phyloP scores from a whole-genome alignment of 106 monocot genomes.

The Hemerocallis citrina region DNA sequence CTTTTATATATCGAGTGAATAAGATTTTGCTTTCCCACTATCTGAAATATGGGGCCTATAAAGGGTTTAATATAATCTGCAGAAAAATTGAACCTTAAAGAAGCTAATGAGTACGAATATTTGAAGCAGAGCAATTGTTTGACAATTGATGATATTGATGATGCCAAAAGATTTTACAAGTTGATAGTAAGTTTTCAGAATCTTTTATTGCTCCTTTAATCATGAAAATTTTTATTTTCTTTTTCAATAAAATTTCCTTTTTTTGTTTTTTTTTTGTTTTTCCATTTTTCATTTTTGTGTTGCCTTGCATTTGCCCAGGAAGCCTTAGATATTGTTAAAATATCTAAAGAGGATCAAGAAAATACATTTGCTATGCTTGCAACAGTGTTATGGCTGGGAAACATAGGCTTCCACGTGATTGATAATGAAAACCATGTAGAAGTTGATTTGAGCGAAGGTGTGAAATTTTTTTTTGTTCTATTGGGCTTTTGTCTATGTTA shows the following conservation, averaged over 20 bases:
- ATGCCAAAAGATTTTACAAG: constrained; percentile 37
- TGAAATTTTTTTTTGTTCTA: not conserved
- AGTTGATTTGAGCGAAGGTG: constrained; percentile 41
- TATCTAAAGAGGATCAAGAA: constrained; percentile 42
- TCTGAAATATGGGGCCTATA: not conserved
- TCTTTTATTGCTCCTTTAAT: too few relatives aligned
- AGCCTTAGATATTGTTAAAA: constrained; percentile 36
- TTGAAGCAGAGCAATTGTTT: constrained; percentile 45
- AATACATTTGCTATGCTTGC: constrained; percentile 43
- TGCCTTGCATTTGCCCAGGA: constrained; percentile 17
- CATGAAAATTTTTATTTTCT: too few relatives aligned
- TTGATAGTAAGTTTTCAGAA: constrained; percentile 38
- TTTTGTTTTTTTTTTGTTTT: too few relatives aligned
- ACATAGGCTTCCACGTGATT: constrained; percentile 37
- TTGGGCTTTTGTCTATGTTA: too few relatives aligned
- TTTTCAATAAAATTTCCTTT: too few relatives aligned
- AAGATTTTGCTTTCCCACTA: not conserved
- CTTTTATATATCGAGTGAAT: not conserved
- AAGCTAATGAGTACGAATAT: constrained; percentile 42
- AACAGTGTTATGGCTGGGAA: constrained; percentile 51
- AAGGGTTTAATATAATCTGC: constrained; percentile 6
- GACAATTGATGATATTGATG: constrained; percentile 34
- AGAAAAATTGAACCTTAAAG: constrained; percentile 41
- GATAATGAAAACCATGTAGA: constrained; percentile 53
- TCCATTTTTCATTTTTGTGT: too few relatives aligned